Evolutionary conservation across 257 asterid genomes (phyloP).

Genomic region (Scutellaria barbata): DNA sequence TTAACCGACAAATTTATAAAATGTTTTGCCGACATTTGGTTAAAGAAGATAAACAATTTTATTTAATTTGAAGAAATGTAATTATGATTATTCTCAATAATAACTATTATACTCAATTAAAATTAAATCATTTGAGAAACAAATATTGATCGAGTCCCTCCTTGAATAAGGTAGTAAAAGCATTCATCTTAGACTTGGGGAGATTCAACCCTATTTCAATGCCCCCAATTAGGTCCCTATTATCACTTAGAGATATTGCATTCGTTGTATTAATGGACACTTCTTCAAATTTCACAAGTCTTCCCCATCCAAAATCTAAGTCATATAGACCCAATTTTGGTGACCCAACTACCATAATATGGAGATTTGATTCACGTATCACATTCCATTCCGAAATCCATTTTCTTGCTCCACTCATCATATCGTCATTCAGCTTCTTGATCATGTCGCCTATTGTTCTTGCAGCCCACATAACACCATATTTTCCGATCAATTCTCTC

Average conservation of each 20-base stretch:
- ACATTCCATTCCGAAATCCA: slow-evolving; percentile 51
- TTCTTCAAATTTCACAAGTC: slow-evolving; percentile 47
- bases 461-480: slow-evolving; percentile 42
- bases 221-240: slow-evolving; percentile 44
- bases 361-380: slow-evolving; percentile 43
- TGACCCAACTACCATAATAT: slow-evolving; percentile 46
- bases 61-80: no score
- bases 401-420: slow-evolving; percentile 34
- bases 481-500: slow-evolving; percentile 27
- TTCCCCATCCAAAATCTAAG: slow-evolving; percentile 62
- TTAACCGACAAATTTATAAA: no score
- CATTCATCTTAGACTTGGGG: slow-evolving; percentile 33
- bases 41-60: no score
- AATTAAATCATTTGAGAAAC: not conserved
- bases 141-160: slow-evolving; percentile 27
- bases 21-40: no score
- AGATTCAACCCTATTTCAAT: slow-evolving; percentile 48
- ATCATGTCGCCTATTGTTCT: slow-evolving; percentile 45
- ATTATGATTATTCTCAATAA: no score
- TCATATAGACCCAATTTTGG: slow-evolving; percentile 44
- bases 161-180: slow-evolving; percentile 30
- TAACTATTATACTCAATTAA: no score
- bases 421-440: slow-evolving; percentile 39
- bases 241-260: slow-evolving; percentile 44
- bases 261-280: slow-evolving; percentile 37